These are phyloP conservation scores for Phytophthora citrophthora DNA, from an alignment of 352 stramenopile genomes.

Conservation along the genomic window DNA sequence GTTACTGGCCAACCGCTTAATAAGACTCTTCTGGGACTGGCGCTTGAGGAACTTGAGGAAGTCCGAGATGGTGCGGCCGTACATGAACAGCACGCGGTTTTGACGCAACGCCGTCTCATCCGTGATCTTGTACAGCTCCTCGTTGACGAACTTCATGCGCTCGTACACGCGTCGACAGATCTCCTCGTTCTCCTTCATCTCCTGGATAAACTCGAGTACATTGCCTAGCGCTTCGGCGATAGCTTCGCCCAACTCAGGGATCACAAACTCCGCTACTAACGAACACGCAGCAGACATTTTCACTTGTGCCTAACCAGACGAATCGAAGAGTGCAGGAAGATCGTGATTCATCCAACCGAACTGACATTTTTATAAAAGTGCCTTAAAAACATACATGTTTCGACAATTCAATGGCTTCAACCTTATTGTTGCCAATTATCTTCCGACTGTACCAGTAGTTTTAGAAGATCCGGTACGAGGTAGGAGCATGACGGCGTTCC, in stretches of 20 bases:
- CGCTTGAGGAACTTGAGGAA: slow-evolving; percentile 38
- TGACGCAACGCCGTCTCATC: slow-evolving; percentile 40
- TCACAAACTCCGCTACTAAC: slow-evolving; percentile 41
- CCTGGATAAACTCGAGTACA: slow-evolving; percentile 30
- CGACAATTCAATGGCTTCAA: slow-evolving; percentile 6
- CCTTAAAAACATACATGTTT: neutral
- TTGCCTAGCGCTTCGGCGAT: slow-evolving; percentile 39
- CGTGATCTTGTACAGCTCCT: slow-evolving; percentile 47
- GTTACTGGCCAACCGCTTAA: slow-evolving; percentile 30
- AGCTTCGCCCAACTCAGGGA: slow-evolving; percentile 41
- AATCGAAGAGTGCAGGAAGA: slow-evolving; percentile 3
- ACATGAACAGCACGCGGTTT: slow-evolving; percentile 45
- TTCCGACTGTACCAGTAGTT: neutral
- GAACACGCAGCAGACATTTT: slow-evolving; percentile 7
- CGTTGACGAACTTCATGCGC: slow-evolving; percentile 39
- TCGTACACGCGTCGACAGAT: slow-evolving; percentile 33
- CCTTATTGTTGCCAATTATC: slow-evolving; percentile 1
- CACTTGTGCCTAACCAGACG: neutral
- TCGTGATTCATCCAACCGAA: neutral
- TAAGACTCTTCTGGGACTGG: slow-evolving; percentile 22
- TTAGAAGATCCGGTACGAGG: slow-evolving; percentile 73
- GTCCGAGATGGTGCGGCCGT: slow-evolving; percentile 36
- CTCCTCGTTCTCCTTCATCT: slow-evolving; percentile 44
- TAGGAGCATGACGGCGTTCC: slow-evolving; percentile 57
- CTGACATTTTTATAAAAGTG: neutral